Conservation (phyloP, 1,139 yeast genomes). For the Candida frijolesensis region DNA sequence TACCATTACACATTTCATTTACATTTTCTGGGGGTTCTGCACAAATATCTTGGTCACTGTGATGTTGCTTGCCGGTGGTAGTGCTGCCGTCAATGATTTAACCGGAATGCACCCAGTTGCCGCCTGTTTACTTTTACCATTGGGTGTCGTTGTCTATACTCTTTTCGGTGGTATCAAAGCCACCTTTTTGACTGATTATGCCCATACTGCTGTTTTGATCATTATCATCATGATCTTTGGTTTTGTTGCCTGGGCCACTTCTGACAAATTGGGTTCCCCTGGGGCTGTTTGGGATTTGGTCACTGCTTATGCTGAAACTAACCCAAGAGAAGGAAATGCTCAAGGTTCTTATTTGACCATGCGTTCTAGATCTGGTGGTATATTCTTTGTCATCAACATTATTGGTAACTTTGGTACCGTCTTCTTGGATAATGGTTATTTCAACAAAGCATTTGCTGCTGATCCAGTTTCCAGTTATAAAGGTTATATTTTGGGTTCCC, state of each 20-base stretch:
- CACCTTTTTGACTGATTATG: constrained; percentile 84
- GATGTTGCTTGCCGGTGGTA: constrained; percentile 84
- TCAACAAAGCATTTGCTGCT: constrained; percentile 89
- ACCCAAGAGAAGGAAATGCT: constrained; percentile 74
- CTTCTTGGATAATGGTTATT: constrained; percentile 85
- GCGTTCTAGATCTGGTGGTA: constrained; percentile 76
- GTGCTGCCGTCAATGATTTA: constrained; percentile 72
- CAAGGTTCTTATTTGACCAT: constrained; percentile 80
- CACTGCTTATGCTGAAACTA: constrained; percentile 53
- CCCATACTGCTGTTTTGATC: constrained; percentile 67
- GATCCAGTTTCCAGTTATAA: constrained; percentile 83
- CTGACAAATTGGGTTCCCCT: constrained; percentile 75
- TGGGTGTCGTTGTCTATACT: constrained; percentile 83
- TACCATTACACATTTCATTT: constrained; percentile 62
- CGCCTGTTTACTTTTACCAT: constrained; percentile 76
- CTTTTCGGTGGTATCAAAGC: constrained; percentile 90
- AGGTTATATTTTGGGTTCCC: constrained; percentile 90
- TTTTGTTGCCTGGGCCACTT: constrained; percentile 64
- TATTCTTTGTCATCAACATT: constrained; percentile 79
- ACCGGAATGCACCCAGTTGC: constrained; percentile 87
- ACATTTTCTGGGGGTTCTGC: constrained; percentile 78
- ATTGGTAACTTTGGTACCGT: constrained; percentile 91
- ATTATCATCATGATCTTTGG: constrained; percentile 64
- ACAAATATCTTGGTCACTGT: constrained; percentile 87
- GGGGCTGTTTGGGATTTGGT: constrained; percentile 73